A percentile compares a stretch with the other conserved stretches of the same genome.
Evolutionary conservation across 345 rosid species (phyloP).

Genomic region (Linum tenue): DNA sequence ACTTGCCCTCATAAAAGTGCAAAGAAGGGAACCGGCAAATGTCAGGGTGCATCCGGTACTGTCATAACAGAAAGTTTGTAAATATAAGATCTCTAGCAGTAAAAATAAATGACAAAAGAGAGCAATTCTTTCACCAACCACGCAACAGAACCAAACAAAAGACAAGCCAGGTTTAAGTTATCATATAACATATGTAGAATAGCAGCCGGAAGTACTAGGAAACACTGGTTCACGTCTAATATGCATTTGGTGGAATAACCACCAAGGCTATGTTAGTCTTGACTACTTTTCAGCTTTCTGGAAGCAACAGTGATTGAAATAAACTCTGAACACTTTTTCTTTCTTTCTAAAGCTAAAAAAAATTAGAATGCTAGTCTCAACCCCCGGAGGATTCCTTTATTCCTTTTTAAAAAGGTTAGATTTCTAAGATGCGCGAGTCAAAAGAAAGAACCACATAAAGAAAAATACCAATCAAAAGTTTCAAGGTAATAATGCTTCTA

Average conservation of each 20-base stretch:
- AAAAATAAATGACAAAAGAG: neutral
- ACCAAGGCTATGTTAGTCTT: too few species aligned
- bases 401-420: too few species aligned
- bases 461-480: neutral
- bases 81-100: conserved; percentile 3
- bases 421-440: neutral
- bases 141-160: neutral
- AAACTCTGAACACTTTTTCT: too few species aligned
- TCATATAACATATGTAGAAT: too few species aligned
- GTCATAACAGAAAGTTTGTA: conserved; percentile 27
- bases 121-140: neutral
- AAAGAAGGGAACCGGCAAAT: conserved; percentile 79
- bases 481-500: neutral
- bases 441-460: neutral
- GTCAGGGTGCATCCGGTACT: conserved; percentile 99
- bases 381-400: too few species aligned
- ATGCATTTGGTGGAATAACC: too few species aligned
- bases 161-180: neutral
- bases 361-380: too few species aligned
- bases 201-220: too few species aligned
- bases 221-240: too few species aligned
- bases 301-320: neutral
- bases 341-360: too few species aligned
- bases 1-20: conserved; percentile 79
- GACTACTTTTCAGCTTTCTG: conserved; percentile 3